Conservation (phyloP, 495 filamentous ascomycete species). For the Talaromyces wortmannii region DNA sequence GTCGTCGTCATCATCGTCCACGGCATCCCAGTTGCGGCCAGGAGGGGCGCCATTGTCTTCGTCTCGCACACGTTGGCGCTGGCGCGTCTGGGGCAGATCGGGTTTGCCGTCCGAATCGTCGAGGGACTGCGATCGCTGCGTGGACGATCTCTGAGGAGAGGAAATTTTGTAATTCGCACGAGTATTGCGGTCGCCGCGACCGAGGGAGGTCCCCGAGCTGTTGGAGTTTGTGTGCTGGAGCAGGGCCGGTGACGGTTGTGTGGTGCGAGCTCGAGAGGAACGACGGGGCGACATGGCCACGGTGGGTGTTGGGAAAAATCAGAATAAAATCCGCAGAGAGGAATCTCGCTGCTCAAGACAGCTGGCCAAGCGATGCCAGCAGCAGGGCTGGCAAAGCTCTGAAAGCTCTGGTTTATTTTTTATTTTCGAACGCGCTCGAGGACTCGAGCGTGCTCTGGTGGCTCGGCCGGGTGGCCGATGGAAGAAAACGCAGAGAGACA, state of each 20-base stretch:
- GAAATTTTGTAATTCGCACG: conserved; percentile 63
- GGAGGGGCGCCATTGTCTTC: conserved; percentile 50
- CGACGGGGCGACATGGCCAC: conserved; percentile 67
- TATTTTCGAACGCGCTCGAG: neutral
- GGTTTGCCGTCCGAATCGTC: conserved; percentile 58
- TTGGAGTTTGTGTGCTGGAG: conserved; percentile 70
- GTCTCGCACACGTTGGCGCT: conserved; percentile 61
- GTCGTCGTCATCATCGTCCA: conserved; percentile 62
- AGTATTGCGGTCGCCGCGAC: conserved; percentile 61
- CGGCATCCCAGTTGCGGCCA: conserved; percentile 43
- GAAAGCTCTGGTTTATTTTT: too few relatives aligned
- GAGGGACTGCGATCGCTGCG: conserved; percentile 72
- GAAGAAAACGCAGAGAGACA: neutral
- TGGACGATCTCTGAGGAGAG: conserved; percentile 66
- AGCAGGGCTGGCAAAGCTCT: neutral
- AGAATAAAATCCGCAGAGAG: neutral
- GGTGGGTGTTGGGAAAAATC: neutral
- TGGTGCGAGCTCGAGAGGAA: conserved; percentile 82
- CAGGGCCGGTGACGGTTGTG: conserved; percentile 60
- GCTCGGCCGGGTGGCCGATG: neutral
- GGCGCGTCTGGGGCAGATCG: conserved; percentile 64
- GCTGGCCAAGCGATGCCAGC: neutral
- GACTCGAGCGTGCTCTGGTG: neutral
- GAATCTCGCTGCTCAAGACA: neutral
- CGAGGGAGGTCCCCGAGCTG: conserved; percentile 63